Evolutionary conservation across 164 flowering plant species (phyloP).

Genomic region (Piper longum): DNA sequence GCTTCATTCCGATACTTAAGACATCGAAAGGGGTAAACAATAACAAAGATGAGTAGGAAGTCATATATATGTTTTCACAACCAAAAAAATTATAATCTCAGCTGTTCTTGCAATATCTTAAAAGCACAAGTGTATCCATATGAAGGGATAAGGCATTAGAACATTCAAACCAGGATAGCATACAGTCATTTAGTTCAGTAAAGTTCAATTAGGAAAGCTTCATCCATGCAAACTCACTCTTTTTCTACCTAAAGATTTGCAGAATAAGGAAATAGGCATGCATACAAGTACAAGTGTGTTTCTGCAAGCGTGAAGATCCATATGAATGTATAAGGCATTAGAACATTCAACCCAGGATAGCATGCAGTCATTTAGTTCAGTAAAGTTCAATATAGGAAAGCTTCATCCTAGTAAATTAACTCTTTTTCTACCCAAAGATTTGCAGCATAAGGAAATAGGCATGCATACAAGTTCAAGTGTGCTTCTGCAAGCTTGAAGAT

Average conservation of each 20-base stretch:
- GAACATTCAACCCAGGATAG: not conserved
- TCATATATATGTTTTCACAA: not conserved
- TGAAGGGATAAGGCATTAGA: not conserved
- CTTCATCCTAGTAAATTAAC: not conserved
- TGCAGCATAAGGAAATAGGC: not conserved
- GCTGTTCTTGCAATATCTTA: not conserved
- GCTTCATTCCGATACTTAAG: constrained; percentile 78
- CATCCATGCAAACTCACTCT: not conserved
- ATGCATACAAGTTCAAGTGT: not conserved
- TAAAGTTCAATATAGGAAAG: not conserved
- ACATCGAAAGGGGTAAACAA: constrained; percentile 1
- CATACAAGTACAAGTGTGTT: not conserved
- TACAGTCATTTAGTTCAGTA: not conserved
- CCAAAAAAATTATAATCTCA: not conserved
- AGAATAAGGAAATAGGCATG: not conserved
- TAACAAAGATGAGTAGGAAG: not conserved
- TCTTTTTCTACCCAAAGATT: not conserved
- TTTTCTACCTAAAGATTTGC: not conserved
- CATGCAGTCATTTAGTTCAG: not conserved
- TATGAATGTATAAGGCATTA: not conserved
- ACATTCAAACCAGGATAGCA: not conserved
- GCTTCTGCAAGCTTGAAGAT: not conserved
- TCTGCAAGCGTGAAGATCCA: not conserved
- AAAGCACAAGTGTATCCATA: not conserved
- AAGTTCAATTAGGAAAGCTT: not conserved